These are phyloP conservation scores for Aegilops bicornis DNA, from an alignment of 176 grass and related monocot species.

Conservation along the genomic window DNA sequence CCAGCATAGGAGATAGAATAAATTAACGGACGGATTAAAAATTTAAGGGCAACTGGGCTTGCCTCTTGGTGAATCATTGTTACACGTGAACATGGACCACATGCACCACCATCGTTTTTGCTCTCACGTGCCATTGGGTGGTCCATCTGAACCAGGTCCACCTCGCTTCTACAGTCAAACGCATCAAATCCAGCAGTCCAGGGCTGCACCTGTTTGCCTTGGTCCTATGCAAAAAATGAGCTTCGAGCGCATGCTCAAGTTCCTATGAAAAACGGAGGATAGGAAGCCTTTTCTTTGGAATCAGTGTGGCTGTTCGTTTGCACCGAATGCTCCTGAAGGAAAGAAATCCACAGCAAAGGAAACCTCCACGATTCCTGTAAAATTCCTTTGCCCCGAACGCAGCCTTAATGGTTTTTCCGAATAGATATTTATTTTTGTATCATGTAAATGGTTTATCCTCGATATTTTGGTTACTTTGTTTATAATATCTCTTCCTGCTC, in stretches of 20 bases:
- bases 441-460: conserved; percentile 10
- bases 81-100: too few species aligned
- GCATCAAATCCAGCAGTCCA: too few species aligned
- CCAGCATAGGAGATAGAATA: too few species aligned
- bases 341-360: background rate
- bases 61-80: too few species aligned
- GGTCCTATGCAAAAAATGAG: background rate
- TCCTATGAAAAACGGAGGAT: background rate
- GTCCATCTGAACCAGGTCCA: too few species aligned
- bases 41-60: too few species aligned
- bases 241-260: background rate
- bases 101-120: too few species aligned
- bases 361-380: background rate
- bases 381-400: background rate
- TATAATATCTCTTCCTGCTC: background rate
- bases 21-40: too few species aligned
- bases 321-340: background rate
- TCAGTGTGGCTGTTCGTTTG: background rate
- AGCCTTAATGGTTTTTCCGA: background rate
- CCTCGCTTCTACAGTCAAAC: too few species aligned
- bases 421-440: background rate
- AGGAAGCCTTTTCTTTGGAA: background rate
- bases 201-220: background rate
- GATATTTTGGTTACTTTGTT: conserved; percentile 14
- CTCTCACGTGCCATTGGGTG: too few species aligned